Conservation (phyloP, 202 grass and related monocot genomes). For the Bolboschoenoplectus hybrid region DNA sequence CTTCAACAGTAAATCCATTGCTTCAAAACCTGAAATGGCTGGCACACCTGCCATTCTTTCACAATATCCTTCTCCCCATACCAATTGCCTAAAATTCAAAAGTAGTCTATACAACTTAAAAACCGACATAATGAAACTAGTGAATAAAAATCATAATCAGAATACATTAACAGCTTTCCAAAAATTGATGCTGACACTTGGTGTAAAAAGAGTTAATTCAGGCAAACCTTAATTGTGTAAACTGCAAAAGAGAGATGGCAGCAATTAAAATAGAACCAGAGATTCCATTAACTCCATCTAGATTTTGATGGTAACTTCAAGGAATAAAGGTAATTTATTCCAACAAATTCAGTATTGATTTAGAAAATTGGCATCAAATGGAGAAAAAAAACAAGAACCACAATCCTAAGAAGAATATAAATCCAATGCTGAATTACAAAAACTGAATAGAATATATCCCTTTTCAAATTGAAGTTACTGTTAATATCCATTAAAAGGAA, state of each 20-base stretch:
- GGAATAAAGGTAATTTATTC: slow-evolving; percentile 19
- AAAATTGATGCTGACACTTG: background rate
- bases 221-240: slow-evolving; percentile 17
- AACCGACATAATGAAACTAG: background rate
- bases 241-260: background rate
- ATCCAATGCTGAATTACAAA: background rate
- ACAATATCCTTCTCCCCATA: slow-evolving; percentile 49
- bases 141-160: background rate
- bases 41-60: slow-evolving; percentile 36
- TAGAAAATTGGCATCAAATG: background rate
- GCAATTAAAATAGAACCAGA: background rate
- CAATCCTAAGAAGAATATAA: slow-evolving; percentile 6
- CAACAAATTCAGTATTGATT: background rate
- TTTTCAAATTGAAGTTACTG: background rate
- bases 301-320: background rate
- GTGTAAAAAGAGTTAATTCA: slow-evolving; percentile 7
- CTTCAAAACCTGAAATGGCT: slow-evolving; percentile 49
- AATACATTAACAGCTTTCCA: background rate
- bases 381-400: background rate
- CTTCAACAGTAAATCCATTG: slow-evolving; percentile 54
- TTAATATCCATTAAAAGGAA: slow-evolving; percentile 5
- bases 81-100: slow-evolving; percentile 46
- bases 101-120: background rate
- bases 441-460: background rate
- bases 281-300: background rate